Conservation (phyloP, 805 yeast genomes). For the Ogataea parapolymorpha region DNA sequence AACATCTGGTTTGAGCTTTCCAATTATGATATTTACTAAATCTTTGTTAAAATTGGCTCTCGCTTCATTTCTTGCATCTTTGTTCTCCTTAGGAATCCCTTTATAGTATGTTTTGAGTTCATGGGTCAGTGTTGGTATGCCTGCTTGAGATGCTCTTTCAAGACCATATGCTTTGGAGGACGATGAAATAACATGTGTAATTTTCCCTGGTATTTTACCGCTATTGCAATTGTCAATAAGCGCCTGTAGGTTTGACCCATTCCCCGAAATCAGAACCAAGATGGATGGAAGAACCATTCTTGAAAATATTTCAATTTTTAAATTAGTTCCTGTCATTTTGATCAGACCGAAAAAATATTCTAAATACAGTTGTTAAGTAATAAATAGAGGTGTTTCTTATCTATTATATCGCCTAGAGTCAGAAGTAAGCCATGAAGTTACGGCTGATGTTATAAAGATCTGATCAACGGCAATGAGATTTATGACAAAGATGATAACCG, state of each 20-base stretch:
- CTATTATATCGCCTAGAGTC: too few species aligned
- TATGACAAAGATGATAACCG: too few species aligned
- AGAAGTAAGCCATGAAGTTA: too few species aligned
- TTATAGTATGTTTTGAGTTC: conserved; percentile 69
- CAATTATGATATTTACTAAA: conserved; percentile 62
- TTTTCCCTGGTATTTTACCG: conserved; percentile 41
- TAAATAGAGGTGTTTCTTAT: too few species aligned
- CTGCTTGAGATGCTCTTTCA: conserved; percentile 65
- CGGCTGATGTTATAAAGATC: too few species aligned
- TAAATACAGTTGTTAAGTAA: not conserved
- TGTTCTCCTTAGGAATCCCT: conserved; percentile 69
- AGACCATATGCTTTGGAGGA: conserved; percentile 84
- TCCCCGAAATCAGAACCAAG: conserved; percentile 87
- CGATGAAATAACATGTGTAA: conserved; percentile 82
- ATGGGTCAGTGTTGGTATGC: conserved; percentile 72
- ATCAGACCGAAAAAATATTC: not conserved
- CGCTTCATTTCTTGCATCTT: conserved; percentile 51
- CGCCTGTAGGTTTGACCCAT: conserved; percentile 95
- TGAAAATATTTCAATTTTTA: not conserved
- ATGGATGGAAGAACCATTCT: conserved; percentile 32
- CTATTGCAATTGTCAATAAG: conserved; percentile 66
- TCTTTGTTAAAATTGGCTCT: conserved; percentile 75
- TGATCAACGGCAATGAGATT: too few species aligned
- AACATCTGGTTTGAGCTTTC: conserved; percentile 63
- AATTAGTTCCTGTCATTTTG: conserved; percentile 2